phyloP scores from a whole-genome alignment of 108 stramenopile genomes.

The Pseudonitzschia multistriata region DNA sequence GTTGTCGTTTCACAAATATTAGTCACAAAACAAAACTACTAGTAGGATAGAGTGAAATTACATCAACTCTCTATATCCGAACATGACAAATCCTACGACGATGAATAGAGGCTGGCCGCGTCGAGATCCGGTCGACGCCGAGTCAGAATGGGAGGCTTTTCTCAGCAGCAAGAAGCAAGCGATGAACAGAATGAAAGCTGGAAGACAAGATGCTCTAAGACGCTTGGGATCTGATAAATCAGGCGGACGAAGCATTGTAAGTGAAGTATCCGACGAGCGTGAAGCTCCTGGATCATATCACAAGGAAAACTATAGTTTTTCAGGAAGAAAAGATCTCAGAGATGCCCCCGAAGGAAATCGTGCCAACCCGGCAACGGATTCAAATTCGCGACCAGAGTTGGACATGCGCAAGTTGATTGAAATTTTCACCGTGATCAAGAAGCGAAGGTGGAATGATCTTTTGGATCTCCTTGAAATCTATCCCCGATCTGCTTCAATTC shows the following conservation, averaged over 20 bases:
- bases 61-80: not conserved
- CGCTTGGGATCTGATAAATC: slow-evolving; percentile 1
- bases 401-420: slow-evolving; percentile 24
- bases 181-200: slow-evolving; percentile 20
- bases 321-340: not conserved
- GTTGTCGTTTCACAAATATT: not conserved
- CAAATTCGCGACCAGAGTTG: not conserved
- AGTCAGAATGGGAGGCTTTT: slow-evolving; percentile 32
- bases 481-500: slow-evolving; percentile 23
- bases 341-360: slow-evolving; percentile 15
- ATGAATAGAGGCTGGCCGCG: slow-evolving; percentile 6
- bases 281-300: slow-evolving; percentile 14
- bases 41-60: not conserved
- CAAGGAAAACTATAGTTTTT: slow-evolving; percentile 20
- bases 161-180: slow-evolving; percentile 27
- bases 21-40: not conserved
- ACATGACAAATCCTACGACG: not conserved
- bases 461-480: slow-evolving; percentile 12
- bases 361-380: slow-evolving; percentile 3
- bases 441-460: slow-evolving; percentile 28
- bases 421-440: slow-evolving; percentile 31
- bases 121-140: slow-evolving; percentile 24
- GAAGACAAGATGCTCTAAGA: slow-evolving; percentile 9
- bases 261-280: slow-evolving; percentile 3
- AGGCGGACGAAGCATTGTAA: slow-evolving; percentile 10